A percentile compares a stretch with the other conserved stretches of the same genome.
phyloP scores from a whole-genome alignment of 495 filamentous ascomycete genomes.

The Pyrenopolyporus hunteri region DNA sequence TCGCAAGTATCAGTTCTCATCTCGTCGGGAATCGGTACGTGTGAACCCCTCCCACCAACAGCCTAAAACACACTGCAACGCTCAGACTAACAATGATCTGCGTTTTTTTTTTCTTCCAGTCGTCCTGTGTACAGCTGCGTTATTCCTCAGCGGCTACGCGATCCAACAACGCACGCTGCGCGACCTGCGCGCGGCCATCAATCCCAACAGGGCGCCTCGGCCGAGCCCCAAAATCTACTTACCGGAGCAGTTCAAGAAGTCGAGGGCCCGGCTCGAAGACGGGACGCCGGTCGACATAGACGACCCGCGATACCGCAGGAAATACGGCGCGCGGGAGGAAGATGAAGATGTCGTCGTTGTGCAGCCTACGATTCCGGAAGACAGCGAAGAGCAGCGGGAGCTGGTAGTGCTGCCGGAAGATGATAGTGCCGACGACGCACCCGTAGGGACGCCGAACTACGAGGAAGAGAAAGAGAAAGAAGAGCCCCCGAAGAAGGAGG shows the following conservation, averaged over 20 bases:
- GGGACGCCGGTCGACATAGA: constrained; percentile 44
- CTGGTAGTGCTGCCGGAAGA: constrained; percentile 18
- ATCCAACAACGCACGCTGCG: constrained; percentile 61
- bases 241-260: constrained; percentile 41
- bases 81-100: constrained; percentile 1
- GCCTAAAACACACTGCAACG: background rate
- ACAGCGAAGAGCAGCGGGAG: constrained; percentile 21
- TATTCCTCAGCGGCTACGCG: constrained; percentile 59
- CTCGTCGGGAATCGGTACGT: constrained; percentile 55
- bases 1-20: constrained; percentile 59
- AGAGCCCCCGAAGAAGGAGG: constrained; percentile 3
- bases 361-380: constrained; percentile 39
- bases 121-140: constrained; percentile 56
- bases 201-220: constrained; percentile 40
- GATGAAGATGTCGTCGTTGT: constrained; percentile 40
- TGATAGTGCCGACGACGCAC: constrained; percentile 7
- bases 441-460: constrained; percentile 35
- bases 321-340: background rate
- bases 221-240: constrained; percentile 53
- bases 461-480: background rate
- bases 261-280: constrained; percentile 47
- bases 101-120: constrained; percentile 41
- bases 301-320: constrained; percentile 3
- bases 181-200: constrained; percentile 56
- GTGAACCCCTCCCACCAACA: constrained; percentile 10